These are phyloP conservation scores for Phytophthora cryptogea DNA, from an alignment of 352 stramenopile species.

Conservation along the genomic window DNA sequence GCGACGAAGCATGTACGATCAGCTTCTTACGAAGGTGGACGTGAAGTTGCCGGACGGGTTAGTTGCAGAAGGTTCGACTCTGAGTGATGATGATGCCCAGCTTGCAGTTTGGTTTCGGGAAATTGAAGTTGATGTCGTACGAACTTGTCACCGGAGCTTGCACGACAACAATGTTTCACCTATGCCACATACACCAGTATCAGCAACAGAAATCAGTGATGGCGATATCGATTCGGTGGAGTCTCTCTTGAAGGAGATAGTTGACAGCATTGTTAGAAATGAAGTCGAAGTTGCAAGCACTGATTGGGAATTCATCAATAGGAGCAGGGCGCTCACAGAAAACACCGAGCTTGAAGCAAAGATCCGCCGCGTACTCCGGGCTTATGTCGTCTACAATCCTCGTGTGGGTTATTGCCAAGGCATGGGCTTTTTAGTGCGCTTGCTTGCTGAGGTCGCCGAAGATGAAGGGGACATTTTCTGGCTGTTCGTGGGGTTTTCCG, in stretches of 20 bases:
- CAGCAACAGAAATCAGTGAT: slow-evolving; percentile 5
- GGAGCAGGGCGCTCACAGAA: not conserved
- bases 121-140: slow-evolving; percentile 82
- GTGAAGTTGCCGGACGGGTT: slow-evolving; percentile 35
- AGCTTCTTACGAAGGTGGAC: slow-evolving; percentile 63
- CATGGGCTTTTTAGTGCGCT: slow-evolving; percentile 85
- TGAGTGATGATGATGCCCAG: slow-evolving; percentile 54
- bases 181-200: not conserved
- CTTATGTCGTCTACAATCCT: slow-evolving; percentile 84
- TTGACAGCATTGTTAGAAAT: slow-evolving; percentile 17
- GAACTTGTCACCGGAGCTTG: slow-evolving; percentile 68
- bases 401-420: slow-evolving; percentile 86
- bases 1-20: slow-evolving; percentile 63
- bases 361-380: slow-evolving; percentile 76
- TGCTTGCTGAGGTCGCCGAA: slow-evolving; percentile 67
- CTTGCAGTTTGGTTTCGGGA: slow-evolving; percentile 74
- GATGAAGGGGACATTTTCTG: slow-evolving; percentile 83
- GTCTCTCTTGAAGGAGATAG: slow-evolving; percentile 25
- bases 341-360: slow-evolving; percentile 53
- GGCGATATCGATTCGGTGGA: slow-evolving; percentile 20
- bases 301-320: not conserved
- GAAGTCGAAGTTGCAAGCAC: not conserved
- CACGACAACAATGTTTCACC: slow-evolving; percentile 35
- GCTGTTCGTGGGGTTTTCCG: slow-evolving; percentile 79
- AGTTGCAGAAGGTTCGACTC: slow-evolving; percentile 18